phyloP scores from a whole-genome alignment of 2,329 filamentous ascomycete species.

The Arthrobotrys sphaeroides region DNA sequence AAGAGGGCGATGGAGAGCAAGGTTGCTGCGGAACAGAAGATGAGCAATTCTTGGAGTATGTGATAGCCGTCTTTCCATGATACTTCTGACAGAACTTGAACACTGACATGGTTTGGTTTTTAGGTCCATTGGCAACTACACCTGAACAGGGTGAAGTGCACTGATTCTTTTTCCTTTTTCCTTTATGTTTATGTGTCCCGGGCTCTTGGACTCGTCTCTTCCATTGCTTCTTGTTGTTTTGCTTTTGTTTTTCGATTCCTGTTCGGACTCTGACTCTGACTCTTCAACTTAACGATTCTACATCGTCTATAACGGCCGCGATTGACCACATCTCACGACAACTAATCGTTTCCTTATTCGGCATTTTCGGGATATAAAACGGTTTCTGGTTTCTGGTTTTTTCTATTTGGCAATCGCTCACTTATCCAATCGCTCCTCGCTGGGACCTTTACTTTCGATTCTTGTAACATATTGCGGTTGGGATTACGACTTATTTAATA shows the following conservation, averaged over 20 bases:
- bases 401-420: slow-evolving; percentile 1
- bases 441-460: slow-evolving; percentile 24
- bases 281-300: slow-evolving; percentile 3
- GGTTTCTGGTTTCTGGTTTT: background rate
- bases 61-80: background rate
- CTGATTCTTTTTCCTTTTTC: slow-evolving; percentile 4
- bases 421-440: background rate
- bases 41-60: slow-evolving; percentile 47
- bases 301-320: slow-evolving; percentile 20
- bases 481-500: slow-evolving; percentile 16
- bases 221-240: background rate
- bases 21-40: slow-evolving; percentile 35
- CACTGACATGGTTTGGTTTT: slow-evolving; percentile 10
- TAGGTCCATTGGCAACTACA: slow-evolving; percentile 45
- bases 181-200: background rate
- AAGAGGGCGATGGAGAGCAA: slow-evolving; percentile 66
- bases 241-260: background rate
- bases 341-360: slow-evolving; percentile 15
- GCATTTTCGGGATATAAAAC: slow-evolving; percentile 24
- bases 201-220: background rate
- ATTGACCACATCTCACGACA: slow-evolving; percentile 34
- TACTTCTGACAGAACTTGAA: background rate
- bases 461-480: slow-evolving; percentile 26
- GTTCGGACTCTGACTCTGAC: background rate
- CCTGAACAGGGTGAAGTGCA: slow-evolving; percentile 50